Evolutionary conservation across 345 rosid genomes (phyloP), one percentile per base, ranked within the genome.

Genomic region (Syzygium oleosum): DNA sequence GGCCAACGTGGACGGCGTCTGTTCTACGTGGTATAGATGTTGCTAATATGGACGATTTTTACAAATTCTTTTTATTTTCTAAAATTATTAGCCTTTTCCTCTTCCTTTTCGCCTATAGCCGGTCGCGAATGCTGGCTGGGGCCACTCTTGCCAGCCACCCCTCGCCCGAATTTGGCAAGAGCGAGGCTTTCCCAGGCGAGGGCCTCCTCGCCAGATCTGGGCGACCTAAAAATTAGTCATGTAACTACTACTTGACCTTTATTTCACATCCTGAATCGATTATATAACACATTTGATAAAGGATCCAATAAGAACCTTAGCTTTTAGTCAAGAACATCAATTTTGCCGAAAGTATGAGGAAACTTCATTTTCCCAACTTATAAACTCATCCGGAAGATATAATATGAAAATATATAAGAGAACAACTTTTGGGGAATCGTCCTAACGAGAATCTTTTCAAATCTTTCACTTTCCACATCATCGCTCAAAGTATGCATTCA

Each of bases 1-100:
- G 6, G 6, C 27, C 6, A 11, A 58, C 27, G 29, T 58, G 27
- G 27, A 58, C 25, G 11, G 1, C 25, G 27, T 2, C 29, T 2
- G 46, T 58, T 58, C 5, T 58, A 2, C 2, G 0, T 25, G 1
- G 29, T 12, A 58, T 25, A 2, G 6, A 4, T 11, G 63, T 0
- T 1, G 12, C 3, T 4, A 0, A 58, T n/a, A 0, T 11, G 15
- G 27, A 58, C 2, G 5, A 25, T 58, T 58, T 23, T 58, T 58
- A 58, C 3, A 58, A 58, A 4, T 58, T 58, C 63, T 58, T 58
- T 58, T 25, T 11, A 58, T 58, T 25, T 10, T 58, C 29, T 58
- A 58, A 58, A 1, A 23, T 58, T 5, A 22, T 23, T 58, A 23
- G 14, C 27, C 29, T 5, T 58, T 58, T 58, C 27, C 29, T 58